Conservation (phyloP, 257 asterid genomes). For the Jaltomata sinuosa region DNA sequence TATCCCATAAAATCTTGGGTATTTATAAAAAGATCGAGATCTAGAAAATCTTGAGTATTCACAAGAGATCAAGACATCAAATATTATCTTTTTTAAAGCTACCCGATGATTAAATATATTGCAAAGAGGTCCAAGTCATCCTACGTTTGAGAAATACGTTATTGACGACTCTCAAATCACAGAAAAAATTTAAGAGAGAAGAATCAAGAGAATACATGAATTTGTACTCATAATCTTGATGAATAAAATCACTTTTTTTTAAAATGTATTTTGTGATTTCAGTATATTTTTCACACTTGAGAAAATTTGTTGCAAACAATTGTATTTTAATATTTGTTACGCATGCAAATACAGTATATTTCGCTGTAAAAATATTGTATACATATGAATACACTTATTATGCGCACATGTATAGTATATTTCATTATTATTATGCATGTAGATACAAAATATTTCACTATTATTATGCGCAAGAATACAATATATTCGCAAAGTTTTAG, state of each 20-base stretch:
- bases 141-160: no score
- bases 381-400: not conserved
- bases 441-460: no score
- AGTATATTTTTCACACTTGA: not conserved
- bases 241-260: no score
- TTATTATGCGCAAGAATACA: no score
- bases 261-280: no score
- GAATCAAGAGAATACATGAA: fast-evolving
- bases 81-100: no score
- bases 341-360: not conserved
- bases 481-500: no score
- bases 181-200: no score
- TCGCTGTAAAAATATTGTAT: not conserved
- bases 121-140: not conserved
- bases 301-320: not conserved
- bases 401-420: no score
- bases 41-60: no score
- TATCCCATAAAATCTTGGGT: not conserved
- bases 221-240: not conserved
- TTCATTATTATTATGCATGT: no score
- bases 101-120: not conserved
- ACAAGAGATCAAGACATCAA: not conserved
- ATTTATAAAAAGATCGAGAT: not conserved
- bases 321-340: not conserved
- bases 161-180: no score